Evolutionary conservation across 2,329 filamentous ascomycete species (phyloP).

Genomic region (Knufia petricola): DNA sequence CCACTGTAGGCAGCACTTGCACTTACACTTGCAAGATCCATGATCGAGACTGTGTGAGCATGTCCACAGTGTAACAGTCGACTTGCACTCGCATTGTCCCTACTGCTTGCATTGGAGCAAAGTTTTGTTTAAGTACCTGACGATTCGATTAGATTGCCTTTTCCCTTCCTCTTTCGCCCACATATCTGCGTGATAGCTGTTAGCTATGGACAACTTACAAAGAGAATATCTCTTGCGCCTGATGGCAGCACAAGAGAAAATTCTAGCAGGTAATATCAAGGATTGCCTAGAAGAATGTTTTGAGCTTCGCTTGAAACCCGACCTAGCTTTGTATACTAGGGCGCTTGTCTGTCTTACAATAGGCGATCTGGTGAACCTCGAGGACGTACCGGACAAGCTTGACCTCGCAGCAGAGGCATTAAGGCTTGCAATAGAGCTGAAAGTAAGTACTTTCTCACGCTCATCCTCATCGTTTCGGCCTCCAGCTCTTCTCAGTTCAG

Average conservation of each 20-base stretch:
- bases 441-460: slow-evolving; percentile 1
- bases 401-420: not conserved
- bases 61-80: too few species aligned
- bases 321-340: not conserved
- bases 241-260: not conserved
- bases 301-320: slow-evolving; percentile 1
- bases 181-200: too few species aligned
- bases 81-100: too few species aligned
- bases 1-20: too few species aligned
- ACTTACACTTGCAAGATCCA: too few species aligned
- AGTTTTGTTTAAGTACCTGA: too few species aligned
- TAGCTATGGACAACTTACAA: slow-evolving; percentile 2
- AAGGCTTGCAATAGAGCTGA: not conserved
- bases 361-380: not conserved
- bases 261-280: not conserved
- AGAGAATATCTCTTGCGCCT: not conserved
- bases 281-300: not conserved
- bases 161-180: too few species aligned
- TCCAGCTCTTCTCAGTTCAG: too few species aligned
- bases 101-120: too few species aligned
- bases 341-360: not conserved
- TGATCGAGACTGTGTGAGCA: too few species aligned
- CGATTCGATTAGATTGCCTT: too few species aligned
- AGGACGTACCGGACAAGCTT: not conserved
- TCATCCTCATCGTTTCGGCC: too few species aligned